These are phyloP conservation scores for Cornus florida DNA, from an alignment of 148 eudicot genomes.

Conservation along the genomic window DNA sequence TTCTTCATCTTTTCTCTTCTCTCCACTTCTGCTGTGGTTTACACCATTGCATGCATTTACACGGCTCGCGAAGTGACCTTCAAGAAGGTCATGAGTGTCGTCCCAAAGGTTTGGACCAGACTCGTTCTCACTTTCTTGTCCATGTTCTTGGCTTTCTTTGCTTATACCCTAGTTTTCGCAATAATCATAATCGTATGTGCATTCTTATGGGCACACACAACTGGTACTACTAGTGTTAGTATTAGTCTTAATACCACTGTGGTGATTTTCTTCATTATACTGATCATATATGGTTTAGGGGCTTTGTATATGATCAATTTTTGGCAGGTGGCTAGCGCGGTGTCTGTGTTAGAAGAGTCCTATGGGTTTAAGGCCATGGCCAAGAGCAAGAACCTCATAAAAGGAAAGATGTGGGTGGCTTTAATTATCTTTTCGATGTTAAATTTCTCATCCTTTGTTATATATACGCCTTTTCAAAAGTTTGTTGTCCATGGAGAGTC, in stretches of 20 bases:
- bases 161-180: background rate
- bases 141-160: background rate
- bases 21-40: conserved; percentile 21
- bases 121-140: conserved; percentile 16
- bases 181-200: background rate
- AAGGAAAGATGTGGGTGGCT: conserved; percentile 17
- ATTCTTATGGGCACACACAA: too few relatives aligned
- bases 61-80: conserved; percentile 13
- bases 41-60: conserved; percentile 19
- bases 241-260: background rate
- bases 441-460: background rate
- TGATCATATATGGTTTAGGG: background rate
- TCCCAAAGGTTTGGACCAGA: too few relatives aligned
- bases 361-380: conserved; percentile 14
- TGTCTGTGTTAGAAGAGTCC: conserved; percentile 16
- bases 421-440: background rate
- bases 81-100: conserved; percentile 10
- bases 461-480: background rate
- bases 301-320: conserved; percentile 7
- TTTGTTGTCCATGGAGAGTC: background rate
- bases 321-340: conserved; percentile 23
- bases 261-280: background rate
- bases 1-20: conserved; percentile 19
- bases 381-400: conserved; percentile 16
- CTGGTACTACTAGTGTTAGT: too few relatives aligned